Percentiles rank a stretch among this genome's conserved stretches.
These are phyloP conservation scores for Neurospora sp. DNA, from an alignment of 495 filamentous ascomycete species.

Conservation along the genomic window DNA sequence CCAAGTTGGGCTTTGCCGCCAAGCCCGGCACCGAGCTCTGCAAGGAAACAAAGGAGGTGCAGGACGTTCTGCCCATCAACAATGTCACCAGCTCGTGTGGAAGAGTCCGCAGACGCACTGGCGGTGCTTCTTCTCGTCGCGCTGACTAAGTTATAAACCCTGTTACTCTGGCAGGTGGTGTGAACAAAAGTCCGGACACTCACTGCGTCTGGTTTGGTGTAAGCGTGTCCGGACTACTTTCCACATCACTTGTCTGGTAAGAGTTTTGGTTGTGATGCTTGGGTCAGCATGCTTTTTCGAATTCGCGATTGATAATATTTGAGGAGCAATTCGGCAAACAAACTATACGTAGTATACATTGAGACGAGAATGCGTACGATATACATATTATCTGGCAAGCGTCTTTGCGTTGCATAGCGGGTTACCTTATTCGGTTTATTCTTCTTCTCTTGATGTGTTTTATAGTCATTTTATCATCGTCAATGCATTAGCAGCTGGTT, in stretches of 20 bases:
- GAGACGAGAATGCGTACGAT: neutral
- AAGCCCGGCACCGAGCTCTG: slow-evolving; percentile 17
- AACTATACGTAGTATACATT: neutral
- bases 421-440: neutral
- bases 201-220: too few relatives aligned
- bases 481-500: neutral
- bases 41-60: neutral
- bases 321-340: neutral
- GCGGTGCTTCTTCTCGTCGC: neutral
- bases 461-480: neutral
- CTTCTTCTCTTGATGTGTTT: neutral
- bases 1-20: slow-evolving; percentile 52
- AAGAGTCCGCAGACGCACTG: neutral
- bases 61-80: neutral
- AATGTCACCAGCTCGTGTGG: neutral
- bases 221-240: too few relatives aligned
- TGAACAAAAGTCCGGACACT: too few relatives aligned
- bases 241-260: neutral
- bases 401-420: neutral
- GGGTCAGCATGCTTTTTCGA: neutral
- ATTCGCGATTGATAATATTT: neutral
- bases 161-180: neutral
- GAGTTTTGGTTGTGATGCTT: neutral
- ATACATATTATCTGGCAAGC: neutral
- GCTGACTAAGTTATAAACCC: neutral